Evolutionary conservation across 129 eudicot genomes (phyloP), one percentile per base, ranked within the genome.

Genomic region (Flaveria ramosissima): DNA sequence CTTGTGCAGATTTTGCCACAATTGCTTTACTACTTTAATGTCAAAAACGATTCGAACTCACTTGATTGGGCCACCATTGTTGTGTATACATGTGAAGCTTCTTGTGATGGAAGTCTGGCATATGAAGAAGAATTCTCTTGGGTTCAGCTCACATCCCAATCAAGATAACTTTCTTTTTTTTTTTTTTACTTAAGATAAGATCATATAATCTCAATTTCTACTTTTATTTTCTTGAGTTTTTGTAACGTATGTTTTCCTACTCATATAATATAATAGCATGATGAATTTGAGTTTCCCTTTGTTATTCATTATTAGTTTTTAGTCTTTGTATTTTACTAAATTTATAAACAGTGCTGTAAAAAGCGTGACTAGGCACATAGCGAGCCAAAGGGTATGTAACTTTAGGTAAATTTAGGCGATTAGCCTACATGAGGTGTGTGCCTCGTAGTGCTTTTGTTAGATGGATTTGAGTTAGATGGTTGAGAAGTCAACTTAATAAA

Each of bases 51-150:
- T 53, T 68, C 32, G 15, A 84, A 94, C 80, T 94, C 97, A 48
- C 90, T 91, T 80, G 99, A 94, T 84, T 94, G 99, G 99, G 91
- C 94, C 26, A 88, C 88, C 69, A 83, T 94, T 73, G 89, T 24
- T 23, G 91, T 91, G n/a, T 95, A 91, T 63, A 82, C 97, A 24
- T 91, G 97, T 74, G 94, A 85, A 71, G 90, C 88, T 53, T 95
- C 99, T 3, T 93, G 97, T 47, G 86, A 83, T 3, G 92, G 85
- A 61, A 76, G 75, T 65, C 62, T 59, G 32, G 81, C 88, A 5
- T 86, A 90, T 85, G 80, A 85, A 81, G 92, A 93, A 81, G 98
- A 93, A 74, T 90, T 90, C 63, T 84, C 88, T 68, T 93, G 96
- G 96, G 92, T 93, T 75, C 99, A 91, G 74, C 94, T 86, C 83